Evolutionary conservation across 73 alveolate genomes (phyloP), one percentile per base, ranked within the genome.

Genomic region (Uronychia setigera): DNA sequence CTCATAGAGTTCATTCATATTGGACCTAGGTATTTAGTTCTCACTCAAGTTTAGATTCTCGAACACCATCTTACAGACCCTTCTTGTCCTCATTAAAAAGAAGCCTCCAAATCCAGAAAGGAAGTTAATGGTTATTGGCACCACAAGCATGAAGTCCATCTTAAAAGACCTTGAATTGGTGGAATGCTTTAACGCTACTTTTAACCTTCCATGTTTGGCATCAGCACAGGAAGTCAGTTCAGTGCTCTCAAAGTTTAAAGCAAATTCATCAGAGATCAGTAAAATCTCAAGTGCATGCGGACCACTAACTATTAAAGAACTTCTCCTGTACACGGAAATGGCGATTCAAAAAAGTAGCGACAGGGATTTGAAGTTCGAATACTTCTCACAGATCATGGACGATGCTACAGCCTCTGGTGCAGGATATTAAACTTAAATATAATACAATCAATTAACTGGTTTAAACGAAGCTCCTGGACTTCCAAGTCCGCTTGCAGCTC

Each of bases 31-130:
- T 46, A 46, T 46, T 5, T n/a, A n/a, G n/a, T n/a, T 19, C 19
- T 46, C 5, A 46, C 19, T 46, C 19, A 19, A 46, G n/a, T 5
- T 5, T 19, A 76, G 91, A 13, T 99, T 99, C 86, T 98, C 99
- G 46, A 98, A 98, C 79, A 88, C 98, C 26, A 93, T 99, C 25
- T 92, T 99, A 59, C 97, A 98, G 85, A 97, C 99, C 27, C 93
- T 99, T 11, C 91, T 98, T 13, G 99, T 98, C 29, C 90, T 97
- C 46, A 88, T 98, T 76, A 99, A 99, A 91, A 98, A 96, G 94
- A 91, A 94, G 59, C 99, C 99, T n/a, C 99, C 99, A 29, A 96
- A 97, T 76, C 96, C 93, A 80, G 98, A 96, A 79, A 92, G 98
- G 83, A 93, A 98, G 86, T 95, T 98, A 83, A 86, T 98, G 83